Evolutionary conservation across 768 basidiomycete species (phyloP).

Genomic region (Amanita fuliginea): DNA sequence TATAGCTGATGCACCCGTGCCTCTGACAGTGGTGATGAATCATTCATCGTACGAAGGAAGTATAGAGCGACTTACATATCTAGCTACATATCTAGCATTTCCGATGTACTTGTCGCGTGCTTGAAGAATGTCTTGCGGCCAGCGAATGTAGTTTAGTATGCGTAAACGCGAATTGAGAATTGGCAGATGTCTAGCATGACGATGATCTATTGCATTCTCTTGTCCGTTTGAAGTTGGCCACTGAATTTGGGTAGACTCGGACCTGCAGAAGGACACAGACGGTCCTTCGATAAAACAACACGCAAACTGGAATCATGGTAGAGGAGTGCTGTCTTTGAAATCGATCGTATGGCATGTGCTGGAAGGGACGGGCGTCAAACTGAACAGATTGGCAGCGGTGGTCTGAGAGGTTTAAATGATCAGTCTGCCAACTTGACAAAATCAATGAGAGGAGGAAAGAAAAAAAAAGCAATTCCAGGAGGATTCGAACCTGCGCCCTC

Average conservation of each 20-base stretch:
- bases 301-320: too few species aligned
- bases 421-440: too few species aligned
- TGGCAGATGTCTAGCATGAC: neutral
- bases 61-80: slow-evolving; percentile 53
- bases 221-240: slow-evolving; percentile 15
- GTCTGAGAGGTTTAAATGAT: slow-evolving; percentile 45
- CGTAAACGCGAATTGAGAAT: neutral
- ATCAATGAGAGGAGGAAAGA: slow-evolving; percentile 20
- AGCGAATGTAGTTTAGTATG: slow-evolving; percentile 71
- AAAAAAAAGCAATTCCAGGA: slow-evolving; percentile 39
- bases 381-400: too few species aligned
- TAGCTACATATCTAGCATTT: slow-evolving; percentile 22
- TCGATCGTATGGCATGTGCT: too few species aligned
- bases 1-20: slow-evolving; percentile 86
- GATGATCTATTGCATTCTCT: slow-evolving; percentile 55
- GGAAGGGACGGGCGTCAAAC: too few species aligned
- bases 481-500: slow-evolving; percentile 62
- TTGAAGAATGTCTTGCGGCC: slow-evolving; percentile 63
- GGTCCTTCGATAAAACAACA: too few species aligned
- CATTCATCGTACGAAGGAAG: neutral
- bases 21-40: slow-evolving; percentile 31
- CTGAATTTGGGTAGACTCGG: too few species aligned
- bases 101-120: slow-evolving; percentile 14
- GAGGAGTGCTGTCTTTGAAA: too few species aligned
- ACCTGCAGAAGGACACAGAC: too few species aligned